Percentiles rank a stretch among this genome's conserved stretches.
Evolutionary conservation across 2,329 filamentous ascomycete species (phyloP).

Genomic region (Apiospora saccharicola): DNA sequence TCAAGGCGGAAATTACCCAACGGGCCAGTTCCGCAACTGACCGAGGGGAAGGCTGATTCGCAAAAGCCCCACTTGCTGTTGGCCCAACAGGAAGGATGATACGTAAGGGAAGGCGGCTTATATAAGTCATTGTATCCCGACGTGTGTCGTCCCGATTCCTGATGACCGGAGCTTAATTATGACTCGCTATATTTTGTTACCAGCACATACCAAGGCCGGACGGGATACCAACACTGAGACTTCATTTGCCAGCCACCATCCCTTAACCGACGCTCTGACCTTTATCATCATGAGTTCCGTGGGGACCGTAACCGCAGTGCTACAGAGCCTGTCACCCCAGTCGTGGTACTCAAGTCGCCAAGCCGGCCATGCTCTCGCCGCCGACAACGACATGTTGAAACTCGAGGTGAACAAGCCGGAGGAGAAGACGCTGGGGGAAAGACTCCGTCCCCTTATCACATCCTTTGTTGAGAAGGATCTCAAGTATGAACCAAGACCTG

Average conservation of each 20-base stretch:
- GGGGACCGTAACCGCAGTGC: conserved; percentile 1
- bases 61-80: neutral
- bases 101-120: neutral
- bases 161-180: too few species aligned
- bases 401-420: neutral
- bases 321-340: conserved; percentile 2
- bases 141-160: neutral
- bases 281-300: neutral
- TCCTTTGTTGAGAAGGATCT: neutral
- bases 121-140: neutral
- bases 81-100: neutral
- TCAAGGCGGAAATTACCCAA: neutral
- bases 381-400: neutral
- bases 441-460: neutral
- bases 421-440: neutral
- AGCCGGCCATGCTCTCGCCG: neutral
- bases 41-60: too few species aligned
- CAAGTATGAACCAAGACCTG: neutral
- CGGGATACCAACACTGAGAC: neutral
- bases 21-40: neutral
- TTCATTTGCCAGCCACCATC: neutral
- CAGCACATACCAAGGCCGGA: neutral
- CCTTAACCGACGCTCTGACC: neutral
- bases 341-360: neutral
- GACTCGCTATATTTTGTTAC: neutral